phyloP scores from a whole-genome alignment of 2,329 filamentous ascomycete genomes.

The Colletotrichum spinosum region DNA sequence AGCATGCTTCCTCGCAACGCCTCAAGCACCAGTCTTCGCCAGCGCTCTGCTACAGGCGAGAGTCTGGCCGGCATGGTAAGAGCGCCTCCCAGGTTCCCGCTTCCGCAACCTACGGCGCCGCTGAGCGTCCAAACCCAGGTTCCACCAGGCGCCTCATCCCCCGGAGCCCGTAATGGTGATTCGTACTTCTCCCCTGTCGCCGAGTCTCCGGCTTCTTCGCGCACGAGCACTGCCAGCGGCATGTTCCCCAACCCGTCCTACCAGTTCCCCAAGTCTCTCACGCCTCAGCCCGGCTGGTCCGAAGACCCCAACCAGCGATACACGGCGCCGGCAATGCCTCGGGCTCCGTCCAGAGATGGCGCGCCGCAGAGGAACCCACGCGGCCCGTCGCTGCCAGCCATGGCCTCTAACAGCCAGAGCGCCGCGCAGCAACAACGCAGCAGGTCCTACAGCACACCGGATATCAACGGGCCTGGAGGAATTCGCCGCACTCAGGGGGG shows the following conservation, averaged over 20 bases:
- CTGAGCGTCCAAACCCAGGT: constrained; percentile 77
- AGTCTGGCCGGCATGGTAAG: constrained; percentile 69
- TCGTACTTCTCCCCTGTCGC: constrained; percentile 94
- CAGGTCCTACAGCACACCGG: constrained; percentile 93
- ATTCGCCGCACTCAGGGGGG: constrained; percentile 66
- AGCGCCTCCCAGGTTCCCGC: constrained; percentile 77
- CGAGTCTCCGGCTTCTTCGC: constrained; percentile 82
- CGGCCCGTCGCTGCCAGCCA: constrained; percentile 82
- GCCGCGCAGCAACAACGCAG: constrained; percentile 77
- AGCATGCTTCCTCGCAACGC: constrained; percentile 70
- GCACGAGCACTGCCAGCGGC: constrained; percentile 79
- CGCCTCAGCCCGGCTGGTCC: constrained; percentile 72
- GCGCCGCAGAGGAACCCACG: constrained; percentile 76
- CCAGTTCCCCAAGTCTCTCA: constrained; percentile 80
- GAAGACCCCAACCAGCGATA: constrained; percentile 83
- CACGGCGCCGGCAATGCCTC: constrained; percentile 87
- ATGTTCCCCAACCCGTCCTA: constrained; percentile 71
- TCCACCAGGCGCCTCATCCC: constrained; percentile 62
- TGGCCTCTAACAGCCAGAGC: constrained; percentile 68
- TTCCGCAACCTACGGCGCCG: constrained; percentile 66
- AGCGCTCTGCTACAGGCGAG: constrained; percentile 81
- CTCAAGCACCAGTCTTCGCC: constrained; percentile 80
- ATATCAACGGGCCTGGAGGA: constrained; percentile 81
- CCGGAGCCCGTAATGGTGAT: constrained; percentile 72
- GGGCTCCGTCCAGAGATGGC: constrained; percentile 83